Evolutionary conservation across 2,329 filamentous ascomycete species (phyloP), one percentile per base, ranked within the genome.

Genomic region (Rutstroemia sydowiana): DNA sequence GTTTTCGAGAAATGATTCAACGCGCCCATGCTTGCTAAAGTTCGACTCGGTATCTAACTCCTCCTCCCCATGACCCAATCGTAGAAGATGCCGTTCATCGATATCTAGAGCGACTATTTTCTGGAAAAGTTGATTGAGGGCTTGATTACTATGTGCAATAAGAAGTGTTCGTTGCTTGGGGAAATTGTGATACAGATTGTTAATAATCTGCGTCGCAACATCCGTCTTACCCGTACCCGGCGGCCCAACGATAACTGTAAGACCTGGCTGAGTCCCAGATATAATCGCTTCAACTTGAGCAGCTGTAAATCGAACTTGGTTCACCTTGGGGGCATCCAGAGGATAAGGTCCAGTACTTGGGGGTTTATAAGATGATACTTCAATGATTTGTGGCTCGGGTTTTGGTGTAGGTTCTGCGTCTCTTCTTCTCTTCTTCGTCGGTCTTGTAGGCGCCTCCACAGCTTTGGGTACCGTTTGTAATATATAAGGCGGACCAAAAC

Each of bases 201-300:
- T 96, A 71, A 98, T 98, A 66, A 97, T 95, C 69, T 98, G 93
- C 4, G 92, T 96, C 44, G 90, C 91, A 48, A 98, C 93, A 69
- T 98, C 93, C n/a, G 93, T 98, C 74, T 98, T 98, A 57, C 95
- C 93, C 6, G 93, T 98, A 50, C 93, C 93, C 7, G 93, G 93
- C 49, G 93, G 93, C 1, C 93, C 93, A 56, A 98, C 88, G 60
- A 98, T 86, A 44, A 98, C 81, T 1, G 92, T 96, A 47, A 98
- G 76, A 18, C 95, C 93, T 32, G 93, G 92, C 63, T 98, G 95
- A 6, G 88, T 91, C 18, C 93, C 93, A 37, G 92, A 96, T 55
- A 87, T 83, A 63, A 98, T 93, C 23, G 93, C 93, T 67, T 97
- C 88, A 26, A 95, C 79, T 69, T 97, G 93, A 34, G 87, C 82